Evolutionary conservation across 148 eudicot species (phyloP), one percentile per base, ranked within the genome.

Genomic region (Oxyria digyna): DNA sequence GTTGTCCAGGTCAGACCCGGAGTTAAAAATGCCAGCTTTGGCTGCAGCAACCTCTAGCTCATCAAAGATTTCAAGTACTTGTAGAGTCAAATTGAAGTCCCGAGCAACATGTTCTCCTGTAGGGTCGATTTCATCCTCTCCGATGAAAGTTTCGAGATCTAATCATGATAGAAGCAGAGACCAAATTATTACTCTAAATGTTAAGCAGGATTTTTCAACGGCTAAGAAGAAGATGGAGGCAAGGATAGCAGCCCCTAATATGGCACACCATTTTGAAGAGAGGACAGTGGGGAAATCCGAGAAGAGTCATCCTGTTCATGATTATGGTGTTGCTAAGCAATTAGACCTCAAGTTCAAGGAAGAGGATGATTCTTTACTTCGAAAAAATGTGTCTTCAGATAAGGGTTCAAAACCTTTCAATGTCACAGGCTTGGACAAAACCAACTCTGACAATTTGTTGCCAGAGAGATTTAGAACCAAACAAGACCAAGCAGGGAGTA

Each of bases 41-140:
- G 65, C 69, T 76, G 80, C 82, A 38, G 62, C 80, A 35, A 69
- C 85, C 68, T 81, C 82, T 69, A 78, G 85, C 76, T 81, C 85
- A 15, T 78, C 85, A 54, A 81, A 81, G 40, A 15, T 74, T 12
- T 64, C 74, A 3, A 32, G 54, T 50, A 75, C 78, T 35, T 32
- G 8, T 42, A 81, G 74, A 69, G 74, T 73, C 54, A 81, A 72
- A 71, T 57, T 62, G 18, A 71, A 70, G 70, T 72, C 69, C 49
- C 43, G 69, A 65, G 76, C 69, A 62, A 75, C 74, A 65, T 69
- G 74, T 14, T 81, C 82, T 8, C 75, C 82, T 40, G 72, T 63
- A 48, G 85, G 75, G 33, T 78, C 80, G 24, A 76, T 78, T 49
- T 76, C 82, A 31, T 78, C 82, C 31, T 81, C 85, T 68, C 82